phyloP scores from a whole-genome alignment of 176 grass and related monocot genomes.

The Otatea glauca region DNA sequence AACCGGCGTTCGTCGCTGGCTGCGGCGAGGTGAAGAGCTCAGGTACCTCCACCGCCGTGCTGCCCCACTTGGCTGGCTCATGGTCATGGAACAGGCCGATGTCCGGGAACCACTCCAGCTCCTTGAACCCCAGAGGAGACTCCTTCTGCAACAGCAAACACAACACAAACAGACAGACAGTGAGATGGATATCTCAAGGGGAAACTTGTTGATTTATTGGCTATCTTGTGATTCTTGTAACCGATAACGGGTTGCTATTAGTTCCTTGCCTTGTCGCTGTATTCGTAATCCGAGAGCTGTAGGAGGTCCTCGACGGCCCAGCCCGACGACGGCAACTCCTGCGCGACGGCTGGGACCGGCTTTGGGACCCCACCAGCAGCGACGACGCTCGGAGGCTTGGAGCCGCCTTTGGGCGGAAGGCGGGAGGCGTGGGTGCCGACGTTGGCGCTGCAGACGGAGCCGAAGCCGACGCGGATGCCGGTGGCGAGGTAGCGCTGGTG shows the following conservation, averaged over 20 bases:
- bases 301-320: slow-evolving; percentile 93
- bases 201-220: background rate
- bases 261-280: slow-evolving; percentile 66
- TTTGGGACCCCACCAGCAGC: background rate
- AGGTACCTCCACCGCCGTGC: slow-evolving; percentile 66
- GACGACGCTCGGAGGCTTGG: background rate
- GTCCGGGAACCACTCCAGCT: slow-evolving; percentile 82
- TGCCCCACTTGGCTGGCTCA: slow-evolving; percentile 31
- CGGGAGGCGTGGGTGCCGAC: slow-evolving; percentile 28
- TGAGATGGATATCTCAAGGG: background rate
- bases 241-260: background rate
- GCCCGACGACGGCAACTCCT: slow-evolving; percentile 55
- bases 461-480: slow-evolving; percentile 78
- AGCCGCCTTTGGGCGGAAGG: slow-evolving; percentile 41
- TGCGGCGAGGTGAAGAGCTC: slow-evolving; percentile 58
- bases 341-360: slow-evolving; percentile 17
- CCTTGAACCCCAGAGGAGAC: slow-evolving; percentile 65
- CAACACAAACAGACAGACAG: background rate
- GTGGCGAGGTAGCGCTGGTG: slow-evolving; percentile 93
- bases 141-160: slow-evolving; percentile 54
- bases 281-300: slow-evolving; percentile 83
- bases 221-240: background rate
- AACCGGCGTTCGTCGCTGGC: slow-evolving; percentile 39
- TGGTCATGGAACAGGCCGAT: slow-evolving; percentile 76
- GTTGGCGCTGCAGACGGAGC: slow-evolving; percentile 47